Percentiles rank a stretch among this genome's conserved stretches.
Conservation (phyloP, 2,329 filamentous ascomycete species). For the Sclerotinia sclerotiorum region DNA sequence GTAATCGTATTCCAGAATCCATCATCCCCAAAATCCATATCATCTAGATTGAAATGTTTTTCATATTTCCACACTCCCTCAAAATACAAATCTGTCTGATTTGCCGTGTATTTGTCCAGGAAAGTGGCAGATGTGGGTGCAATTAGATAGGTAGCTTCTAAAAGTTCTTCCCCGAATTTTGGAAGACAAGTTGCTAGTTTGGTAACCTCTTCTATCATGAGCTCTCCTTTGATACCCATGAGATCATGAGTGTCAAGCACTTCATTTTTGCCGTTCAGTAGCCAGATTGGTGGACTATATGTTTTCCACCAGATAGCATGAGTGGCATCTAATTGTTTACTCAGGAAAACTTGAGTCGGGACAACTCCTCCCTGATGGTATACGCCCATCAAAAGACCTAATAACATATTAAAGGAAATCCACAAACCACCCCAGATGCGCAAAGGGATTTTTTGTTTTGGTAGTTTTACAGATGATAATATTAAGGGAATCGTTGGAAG, state of each 20-base stretch:
- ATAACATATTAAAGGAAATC: slow-evolving; percentile 66
- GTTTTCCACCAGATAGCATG: slow-evolving; percentile 80
- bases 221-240: slow-evolving; percentile 66
- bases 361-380: slow-evolving; percentile 81
- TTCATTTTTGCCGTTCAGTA: slow-evolving; percentile 73
- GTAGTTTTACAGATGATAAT: slow-evolving; percentile 69
- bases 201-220: slow-evolving; percentile 59
- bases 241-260: slow-evolving; percentile 69
- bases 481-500: slow-evolving; percentile 75
- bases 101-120: slow-evolving; percentile 60
- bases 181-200: slow-evolving; percentile 61
- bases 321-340: slow-evolving; percentile 63
- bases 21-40: slow-evolving; percentile 76
- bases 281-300: slow-evolving; percentile 78
- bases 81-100: slow-evolving; percentile 53
- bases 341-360: slow-evolving; percentile 73
- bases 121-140: slow-evolving; percentile 71
- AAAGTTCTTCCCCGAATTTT: slow-evolving; percentile 57
- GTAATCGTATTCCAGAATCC: slow-evolving; percentile 70
- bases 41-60: slow-evolving; percentile 73
- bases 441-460: slow-evolving; percentile 51
- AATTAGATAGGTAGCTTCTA: slow-evolving; percentile 66
- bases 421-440: slow-evolving; percentile 61
- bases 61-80: slow-evolving; percentile 68
- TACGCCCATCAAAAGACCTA: slow-evolving; percentile 73